Evolutionary conservation across 352 stramenopile species (phyloP).

Genomic region (Halophytophthora polymorphica): DNA sequence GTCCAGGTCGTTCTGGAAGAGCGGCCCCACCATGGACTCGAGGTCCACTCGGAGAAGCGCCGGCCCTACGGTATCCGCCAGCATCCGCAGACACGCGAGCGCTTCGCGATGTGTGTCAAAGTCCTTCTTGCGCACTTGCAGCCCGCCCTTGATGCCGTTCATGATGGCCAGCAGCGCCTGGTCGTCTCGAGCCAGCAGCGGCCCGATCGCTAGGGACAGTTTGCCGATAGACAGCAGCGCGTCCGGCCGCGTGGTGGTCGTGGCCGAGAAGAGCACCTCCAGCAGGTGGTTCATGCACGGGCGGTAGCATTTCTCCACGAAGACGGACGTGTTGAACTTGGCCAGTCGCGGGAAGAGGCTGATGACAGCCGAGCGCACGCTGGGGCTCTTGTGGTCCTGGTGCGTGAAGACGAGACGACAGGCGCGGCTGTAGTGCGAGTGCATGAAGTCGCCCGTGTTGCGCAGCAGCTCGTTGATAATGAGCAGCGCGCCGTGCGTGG

Average conservation of each 20-base stretch:
- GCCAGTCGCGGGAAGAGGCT: conserved; percentile 80
- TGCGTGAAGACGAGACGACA: conserved; percentile 74
- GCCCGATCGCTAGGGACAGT: conserved; percentile 76
- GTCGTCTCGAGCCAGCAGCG: conserved; percentile 71
- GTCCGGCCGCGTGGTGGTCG: conserved; percentile 72
- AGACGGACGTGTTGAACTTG: conserved; percentile 88
- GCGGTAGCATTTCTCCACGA: conserved; percentile 81
- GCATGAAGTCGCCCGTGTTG: conserved; percentile 89
- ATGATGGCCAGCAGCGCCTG: conserved; percentile 79
- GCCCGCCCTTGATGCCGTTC: conserved; percentile 82
- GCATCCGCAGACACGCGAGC: conserved; percentile 77
- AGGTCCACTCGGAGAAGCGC: conserved; percentile 78
- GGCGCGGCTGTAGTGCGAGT: conserved; percentile 72
- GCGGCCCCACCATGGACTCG: conserved; percentile 70
- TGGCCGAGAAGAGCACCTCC: conserved; percentile 78
- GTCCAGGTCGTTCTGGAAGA: conserved; percentile 86
- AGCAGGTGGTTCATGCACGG: conserved; percentile 83
- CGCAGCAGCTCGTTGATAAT: conserved; percentile 86
- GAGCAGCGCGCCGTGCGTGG: conserved; percentile 76
- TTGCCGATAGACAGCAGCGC: conserved; percentile 84
- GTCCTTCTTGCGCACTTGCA: conserved; percentile 83
- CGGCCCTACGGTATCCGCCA: conserved; percentile 70
- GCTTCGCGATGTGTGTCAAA: conserved; percentile 84
- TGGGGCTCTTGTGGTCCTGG: conserved; percentile 75
- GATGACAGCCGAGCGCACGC: conserved; percentile 81